Percentiles rank a stretch among this genome's conserved stretches.
Evolutionary conservation across 2,329 filamentous ascomycete genomes (phyloP).

Genomic region (Aspergillus felis): DNA sequence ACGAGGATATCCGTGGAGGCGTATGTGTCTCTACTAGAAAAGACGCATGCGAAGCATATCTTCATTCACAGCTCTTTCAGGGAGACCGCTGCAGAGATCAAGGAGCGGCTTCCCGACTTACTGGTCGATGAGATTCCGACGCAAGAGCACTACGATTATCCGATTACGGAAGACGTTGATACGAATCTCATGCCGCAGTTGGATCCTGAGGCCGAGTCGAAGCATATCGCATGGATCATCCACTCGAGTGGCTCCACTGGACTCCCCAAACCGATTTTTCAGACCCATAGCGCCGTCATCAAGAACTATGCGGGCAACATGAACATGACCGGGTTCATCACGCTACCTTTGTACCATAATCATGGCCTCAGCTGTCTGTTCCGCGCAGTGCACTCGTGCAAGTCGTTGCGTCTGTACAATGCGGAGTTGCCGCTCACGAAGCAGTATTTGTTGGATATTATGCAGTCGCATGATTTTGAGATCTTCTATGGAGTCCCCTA

Average conservation of each 20-base stretch:
- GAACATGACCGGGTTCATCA: conserved; percentile 50
- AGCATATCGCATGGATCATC: conserved; percentile 43
- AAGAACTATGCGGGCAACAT: conserved; percentile 46
- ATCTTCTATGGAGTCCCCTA: conserved; percentile 62
- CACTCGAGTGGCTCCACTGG: conserved; percentile 57
- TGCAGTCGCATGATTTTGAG: conserved; percentile 45
- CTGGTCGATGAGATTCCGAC: conserved; percentile 27
- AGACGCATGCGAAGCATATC: conserved; percentile 37
- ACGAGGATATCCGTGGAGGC: conserved; percentile 52
- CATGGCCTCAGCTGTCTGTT: conserved; percentile 56
- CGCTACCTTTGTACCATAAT: conserved; percentile 57
- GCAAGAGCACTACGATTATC: conserved; percentile 17
- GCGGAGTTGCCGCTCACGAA: conserved; percentile 53
- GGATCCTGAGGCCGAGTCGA: conserved; percentile 24
- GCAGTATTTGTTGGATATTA: conserved; percentile 44
- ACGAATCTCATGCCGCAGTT: conserved; percentile 22
- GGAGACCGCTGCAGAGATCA: conserved; percentile 20
- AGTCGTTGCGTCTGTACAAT: conserved; percentile 53
- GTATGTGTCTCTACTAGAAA: conserved; percentile 46
- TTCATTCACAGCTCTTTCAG: conserved; percentile 26
- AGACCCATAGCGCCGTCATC: conserved; percentile 51
- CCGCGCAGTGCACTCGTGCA: conserved; percentile 49
- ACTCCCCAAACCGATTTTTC: conserved; percentile 60
- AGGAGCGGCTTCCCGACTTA: conserved; percentile 14
- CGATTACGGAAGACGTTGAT: conserved; percentile 13